A percentile compares a stretch with the other conserved stretches of the same genome.
Conservation (phyloP, 140 eudicot genomes). For the Ambrosia hybrid region DNA sequence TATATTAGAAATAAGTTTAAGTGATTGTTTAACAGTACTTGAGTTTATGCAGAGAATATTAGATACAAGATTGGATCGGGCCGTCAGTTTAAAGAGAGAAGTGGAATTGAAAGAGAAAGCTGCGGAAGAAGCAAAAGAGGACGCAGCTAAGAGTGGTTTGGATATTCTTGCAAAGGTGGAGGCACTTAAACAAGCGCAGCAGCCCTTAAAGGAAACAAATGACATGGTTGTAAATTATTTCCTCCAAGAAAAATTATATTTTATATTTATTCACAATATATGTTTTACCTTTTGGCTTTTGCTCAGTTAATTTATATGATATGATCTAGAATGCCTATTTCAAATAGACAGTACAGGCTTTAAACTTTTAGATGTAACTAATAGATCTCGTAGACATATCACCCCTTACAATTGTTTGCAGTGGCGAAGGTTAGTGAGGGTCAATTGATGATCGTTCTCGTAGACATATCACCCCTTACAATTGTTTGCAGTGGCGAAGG, state of each 20-base stretch:
- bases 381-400: background rate
- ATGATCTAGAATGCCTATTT: background rate
- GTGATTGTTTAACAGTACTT: background rate
- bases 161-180: conserved; percentile 6
- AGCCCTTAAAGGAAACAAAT: background rate
- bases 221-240: conserved; percentile 3
- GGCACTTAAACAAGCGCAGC: background rate
- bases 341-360: too few species aligned
- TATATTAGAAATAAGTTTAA: too few species aligned
- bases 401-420: too few species aligned
- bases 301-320: background rate
- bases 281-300: background rate
- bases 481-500: background rate
- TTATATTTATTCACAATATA: background rate
- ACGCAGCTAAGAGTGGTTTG: background rate
- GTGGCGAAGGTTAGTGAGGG: too few species aligned
- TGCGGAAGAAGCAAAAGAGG: background rate
- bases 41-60: background rate
- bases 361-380: background rate
- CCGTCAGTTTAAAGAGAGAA: background rate
- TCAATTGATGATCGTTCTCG: background rate
- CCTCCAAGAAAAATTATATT: background rate
- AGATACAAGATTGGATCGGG: background rate
- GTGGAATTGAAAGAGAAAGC: conserved; percentile 5
- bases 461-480: background rate